phyloP scores from a whole-genome alignment of 805 yeast species.

The Metschnikowia amazonensis region DNA sequence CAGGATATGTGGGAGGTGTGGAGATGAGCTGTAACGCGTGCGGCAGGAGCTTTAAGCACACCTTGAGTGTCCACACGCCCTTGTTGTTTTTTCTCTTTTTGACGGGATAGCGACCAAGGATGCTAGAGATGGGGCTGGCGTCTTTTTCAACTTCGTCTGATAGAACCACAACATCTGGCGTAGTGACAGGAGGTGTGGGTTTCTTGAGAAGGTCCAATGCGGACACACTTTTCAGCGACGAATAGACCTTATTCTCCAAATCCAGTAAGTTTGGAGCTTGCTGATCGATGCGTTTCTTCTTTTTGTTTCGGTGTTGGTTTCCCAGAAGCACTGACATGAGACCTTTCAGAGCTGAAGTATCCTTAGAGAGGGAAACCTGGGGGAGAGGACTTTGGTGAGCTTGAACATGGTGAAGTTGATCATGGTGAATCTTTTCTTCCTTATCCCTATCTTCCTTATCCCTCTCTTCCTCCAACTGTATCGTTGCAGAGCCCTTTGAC shows the following conservation, averaged over 20 bases:
- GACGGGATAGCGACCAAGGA: slow-evolving; percentile 6
- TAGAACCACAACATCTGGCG: background rate
- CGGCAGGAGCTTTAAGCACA: slow-evolving; percentile 20
- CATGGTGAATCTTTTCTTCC: no score
- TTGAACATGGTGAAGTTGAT: no score
- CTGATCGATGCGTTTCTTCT: background rate
- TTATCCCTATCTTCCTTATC: no score
- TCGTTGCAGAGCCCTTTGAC: no score
- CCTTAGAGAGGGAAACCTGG: no score
- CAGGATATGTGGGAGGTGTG: slow-evolving; percentile 1
- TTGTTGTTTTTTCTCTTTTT: slow-evolving; percentile 9
- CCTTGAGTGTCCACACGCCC: slow-evolving; percentile 17
- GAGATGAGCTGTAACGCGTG: slow-evolving; percentile 2
- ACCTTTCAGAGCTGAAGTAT: background rate
- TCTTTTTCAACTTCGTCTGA: background rate
- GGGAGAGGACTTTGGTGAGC: no score
- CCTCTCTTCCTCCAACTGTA: no score
- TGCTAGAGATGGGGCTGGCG: background rate
- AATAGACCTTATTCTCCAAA: slow-evolving; percentile 12
- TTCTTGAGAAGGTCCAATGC: slow-evolving; percentile 12
- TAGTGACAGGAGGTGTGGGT: background rate
- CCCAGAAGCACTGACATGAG: slow-evolving; percentile 19
- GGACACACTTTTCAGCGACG: slow-evolving; percentile 12
- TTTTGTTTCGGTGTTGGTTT: slow-evolving; percentile 10
- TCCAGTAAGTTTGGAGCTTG: background rate